Percentiles rank a stretch among this genome's conserved stretches.
Evolutionary conservation across 495 filamentous ascomycete species (phyloP).

Genomic region (Podospora pseudocomata): DNA sequence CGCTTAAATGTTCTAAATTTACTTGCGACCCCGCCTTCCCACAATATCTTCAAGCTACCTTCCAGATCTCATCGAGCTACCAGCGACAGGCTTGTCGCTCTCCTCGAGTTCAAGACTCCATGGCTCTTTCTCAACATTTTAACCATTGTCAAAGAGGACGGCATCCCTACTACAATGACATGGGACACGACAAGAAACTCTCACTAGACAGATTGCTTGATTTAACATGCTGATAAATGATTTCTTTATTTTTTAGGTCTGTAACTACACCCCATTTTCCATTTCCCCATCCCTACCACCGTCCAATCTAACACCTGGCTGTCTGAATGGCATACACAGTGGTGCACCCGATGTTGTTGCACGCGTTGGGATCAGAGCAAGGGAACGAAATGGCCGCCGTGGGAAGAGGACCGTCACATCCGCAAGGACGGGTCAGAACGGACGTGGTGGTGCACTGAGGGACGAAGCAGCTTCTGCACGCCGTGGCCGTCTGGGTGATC

Average conservation of each 20-base stretch:
- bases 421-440: slow-evolving; percentile 24
- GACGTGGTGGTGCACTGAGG: slow-evolving; percentile 30
- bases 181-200: too few relatives aligned
- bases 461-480: slow-evolving; percentile 29
- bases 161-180: too few relatives aligned
- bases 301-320: slow-evolving; percentile 19
- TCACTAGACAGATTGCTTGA: too few relatives aligned
- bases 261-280: neutral
- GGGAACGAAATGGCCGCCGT: slow-evolving; percentile 27
- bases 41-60: too few relatives aligned
- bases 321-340: slow-evolving; percentile 29
- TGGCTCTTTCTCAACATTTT: too few relatives aligned
- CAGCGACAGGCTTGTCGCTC: too few relatives aligned
- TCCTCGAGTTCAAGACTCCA: too few relatives aligned
- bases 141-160: too few relatives aligned
- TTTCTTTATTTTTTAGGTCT: neutral
- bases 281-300: neutral
- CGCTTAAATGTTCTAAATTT: neutral
- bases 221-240: neutral
- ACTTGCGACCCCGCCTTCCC: neutral
- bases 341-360: slow-evolving; percentile 33
- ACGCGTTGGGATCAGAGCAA: slow-evolving; percentile 22
- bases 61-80: too few relatives aligned
- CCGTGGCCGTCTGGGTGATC: slow-evolving; percentile 28
- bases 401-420: slow-evolving; percentile 26